phyloP scores from a whole-genome alignment of 352 stramenopile genomes.

The Globisporangium rhizosaccharum region DNA sequence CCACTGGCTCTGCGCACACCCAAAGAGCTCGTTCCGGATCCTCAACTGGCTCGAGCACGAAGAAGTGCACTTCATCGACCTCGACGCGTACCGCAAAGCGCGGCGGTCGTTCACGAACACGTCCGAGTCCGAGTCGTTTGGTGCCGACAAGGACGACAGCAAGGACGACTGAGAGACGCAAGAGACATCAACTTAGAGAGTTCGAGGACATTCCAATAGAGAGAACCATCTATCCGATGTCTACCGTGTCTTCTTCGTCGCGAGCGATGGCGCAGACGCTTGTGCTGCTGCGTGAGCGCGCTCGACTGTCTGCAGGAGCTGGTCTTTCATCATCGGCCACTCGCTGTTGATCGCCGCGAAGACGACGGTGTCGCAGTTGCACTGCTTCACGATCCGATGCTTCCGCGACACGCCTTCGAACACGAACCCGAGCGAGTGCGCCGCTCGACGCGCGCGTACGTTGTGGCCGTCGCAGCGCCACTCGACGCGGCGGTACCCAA shows the following conservation, averaged over 20 bases:
- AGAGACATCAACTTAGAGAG: constrained; percentile 1
- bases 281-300: constrained; percentile 7
- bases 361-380: constrained; percentile 82
- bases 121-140: constrained; percentile 12
- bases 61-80: constrained; percentile 75
- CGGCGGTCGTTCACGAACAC: constrained; percentile 42
- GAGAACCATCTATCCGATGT: not conserved
- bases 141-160: constrained; percentile 3
- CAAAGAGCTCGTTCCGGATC: constrained; percentile 49
- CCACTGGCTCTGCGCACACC: constrained; percentile 71
- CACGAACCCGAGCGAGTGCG: constrained; percentile 75
- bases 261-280: constrained; percentile 6
- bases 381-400: constrained; percentile 78
- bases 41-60: constrained; percentile 82
- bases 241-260: constrained; percentile 37
- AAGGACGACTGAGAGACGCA: not conserved
- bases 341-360: constrained; percentile 88
- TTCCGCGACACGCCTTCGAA: constrained; percentile 88
- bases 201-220: not conserved
- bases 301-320: constrained; percentile 45
- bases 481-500: constrained; percentile 82
- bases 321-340: constrained; percentile 64
- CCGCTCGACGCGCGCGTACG: constrained; percentile 69
- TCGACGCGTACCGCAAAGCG: constrained; percentile 73
- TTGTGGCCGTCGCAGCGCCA: constrained; percentile 86